phyloP scores from a whole-genome alignment of 2,329 filamentous ascomycete genomes.

The Orbilia javanica region DNA sequence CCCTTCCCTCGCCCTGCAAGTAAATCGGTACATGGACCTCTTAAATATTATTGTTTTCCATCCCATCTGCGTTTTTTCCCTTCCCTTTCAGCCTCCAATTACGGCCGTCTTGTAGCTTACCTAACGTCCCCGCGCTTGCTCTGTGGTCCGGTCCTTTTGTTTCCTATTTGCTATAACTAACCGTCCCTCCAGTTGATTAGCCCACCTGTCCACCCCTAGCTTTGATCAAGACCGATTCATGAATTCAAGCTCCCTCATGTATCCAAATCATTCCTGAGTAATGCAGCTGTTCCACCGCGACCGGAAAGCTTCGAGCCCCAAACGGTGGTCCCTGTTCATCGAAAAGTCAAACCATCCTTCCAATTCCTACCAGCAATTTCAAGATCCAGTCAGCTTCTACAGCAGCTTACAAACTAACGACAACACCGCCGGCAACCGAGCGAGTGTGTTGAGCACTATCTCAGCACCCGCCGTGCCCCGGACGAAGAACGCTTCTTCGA shows the following conservation, averaged over 20 bases:
- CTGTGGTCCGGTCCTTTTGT: conserved; percentile 18
- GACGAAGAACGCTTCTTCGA: conserved; percentile 18
- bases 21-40: neutral
- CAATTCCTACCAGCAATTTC: conserved; percentile 10
- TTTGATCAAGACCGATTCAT: neutral
- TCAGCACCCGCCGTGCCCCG: conserved; percentile 21
- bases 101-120: conserved; percentile 14
- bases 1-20: neutral
- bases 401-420: conserved; percentile 7
- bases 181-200: neutral
- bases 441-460: conserved; percentile 15
- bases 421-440: conserved; percentile 23
- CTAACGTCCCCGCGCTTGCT: conserved; percentile 1
- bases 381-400: conserved; percentile 48
- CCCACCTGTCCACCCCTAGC: neutral
- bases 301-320: conserved; percentile 22
- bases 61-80: neutral
- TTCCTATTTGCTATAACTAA: conserved; percentile 12
- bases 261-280: conserved; percentile 5
- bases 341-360: conserved; percentile 11
- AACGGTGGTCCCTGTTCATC: conserved; percentile 19
- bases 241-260: conserved; percentile 7
- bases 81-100: conserved; percentile 42
- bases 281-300: conserved; percentile 25
- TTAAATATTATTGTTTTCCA: conserved; percentile 38